Evolutionary conservation across 345 rosid genomes (phyloP).

Genomic region (Gossypium stocksii): DNA sequence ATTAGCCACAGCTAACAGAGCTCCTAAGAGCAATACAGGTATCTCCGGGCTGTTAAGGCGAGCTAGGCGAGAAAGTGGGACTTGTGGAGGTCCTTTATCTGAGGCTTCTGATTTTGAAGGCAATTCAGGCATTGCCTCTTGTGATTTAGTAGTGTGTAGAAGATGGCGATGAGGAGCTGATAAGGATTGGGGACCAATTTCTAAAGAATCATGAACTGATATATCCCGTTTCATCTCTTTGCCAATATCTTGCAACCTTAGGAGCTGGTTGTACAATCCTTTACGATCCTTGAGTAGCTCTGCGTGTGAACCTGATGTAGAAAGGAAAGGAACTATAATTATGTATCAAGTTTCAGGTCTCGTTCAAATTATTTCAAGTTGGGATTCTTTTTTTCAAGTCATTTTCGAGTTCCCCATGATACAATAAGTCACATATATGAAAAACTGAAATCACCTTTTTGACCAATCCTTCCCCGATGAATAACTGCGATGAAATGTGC

Average conservation of each 20-base stretch:
- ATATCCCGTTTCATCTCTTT: constrained; percentile 30
- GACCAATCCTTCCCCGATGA: constrained; percentile 65
- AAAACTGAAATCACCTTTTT: constrained; percentile 41
- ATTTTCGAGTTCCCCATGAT: too few species aligned
- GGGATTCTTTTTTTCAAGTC: too few species aligned
- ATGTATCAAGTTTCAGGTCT: background rate
- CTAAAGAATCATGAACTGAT: constrained; percentile 26
- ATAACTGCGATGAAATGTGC: constrained; percentile 75
- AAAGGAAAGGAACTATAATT: background rate
- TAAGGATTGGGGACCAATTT: constrained; percentile 49
- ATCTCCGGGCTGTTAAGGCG: constrained; percentile 71
- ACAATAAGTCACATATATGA: too few species aligned
- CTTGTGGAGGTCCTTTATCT: constrained; percentile 30
- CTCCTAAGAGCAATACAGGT: constrained; percentile 52
- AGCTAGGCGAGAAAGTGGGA: constrained; percentile 51
- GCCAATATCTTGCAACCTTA: constrained; percentile 58
- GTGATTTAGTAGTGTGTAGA: constrained; percentile 28
- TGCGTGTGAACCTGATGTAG: constrained; percentile 46
- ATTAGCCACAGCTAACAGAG: constrained; percentile 42
- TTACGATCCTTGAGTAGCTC: constrained; percentile 55
- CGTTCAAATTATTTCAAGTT: background rate
- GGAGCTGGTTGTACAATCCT: constrained; percentile 76
- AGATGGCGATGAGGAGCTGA: constrained; percentile 43
- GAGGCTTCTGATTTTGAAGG: constrained; percentile 12
- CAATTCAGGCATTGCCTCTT: constrained; percentile 19